These are phyloP conservation scores for Paraphaeosphaeria minitans DNA, from an alignment of 2,329 filamentous ascomycete species.

Conservation along the genomic window DNA sequence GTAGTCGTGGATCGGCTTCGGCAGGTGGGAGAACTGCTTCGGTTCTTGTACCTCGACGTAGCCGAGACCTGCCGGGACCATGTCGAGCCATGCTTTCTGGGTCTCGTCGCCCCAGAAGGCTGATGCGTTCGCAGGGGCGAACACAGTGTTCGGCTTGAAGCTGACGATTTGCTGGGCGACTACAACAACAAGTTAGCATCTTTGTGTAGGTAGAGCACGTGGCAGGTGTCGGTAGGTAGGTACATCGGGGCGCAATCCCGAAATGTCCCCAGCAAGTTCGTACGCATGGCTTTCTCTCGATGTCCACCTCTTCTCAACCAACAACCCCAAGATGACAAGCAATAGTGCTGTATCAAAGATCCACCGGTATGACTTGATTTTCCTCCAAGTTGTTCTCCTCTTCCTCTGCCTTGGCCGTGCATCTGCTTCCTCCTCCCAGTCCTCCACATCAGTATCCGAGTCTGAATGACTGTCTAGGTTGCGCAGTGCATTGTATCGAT, in stretches of 20 bases:
- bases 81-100: constrained; percentile 37
- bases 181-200: constrained; percentile 12
- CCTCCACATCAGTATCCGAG: constrained; percentile 37
- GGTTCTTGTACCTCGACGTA: constrained; percentile 37
- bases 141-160: constrained; percentile 31
- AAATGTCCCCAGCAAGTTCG: constrained; percentile 37
- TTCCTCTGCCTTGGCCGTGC: constrained; percentile 9
- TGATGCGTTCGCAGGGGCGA: constrained; percentile 35
- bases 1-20: constrained; percentile 41
- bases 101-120: constrained; percentile 40
- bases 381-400: constrained; percentile 21
- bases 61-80: constrained; percentile 42
- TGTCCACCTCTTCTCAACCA: constrained; percentile 33
- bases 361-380: constrained; percentile 28
- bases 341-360: constrained; percentile 36
- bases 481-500: constrained; percentile 31
- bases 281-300: constrained; percentile 20
- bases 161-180: constrained; percentile 39
- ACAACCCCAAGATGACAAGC: constrained; percentile 33
- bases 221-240: constrained; percentile 9
- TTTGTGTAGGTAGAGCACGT: not conserved
- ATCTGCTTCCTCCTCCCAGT: constrained; percentile 23
- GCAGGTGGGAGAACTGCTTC: constrained; percentile 32
- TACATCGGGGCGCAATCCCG: constrained; percentile 42
- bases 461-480: constrained; percentile 28